Evolutionary conservation across 768 basidiomycete species (phyloP), one percentile per base, ranked within the genome.

Genomic region (Kwoniella dejecticola): DNA sequence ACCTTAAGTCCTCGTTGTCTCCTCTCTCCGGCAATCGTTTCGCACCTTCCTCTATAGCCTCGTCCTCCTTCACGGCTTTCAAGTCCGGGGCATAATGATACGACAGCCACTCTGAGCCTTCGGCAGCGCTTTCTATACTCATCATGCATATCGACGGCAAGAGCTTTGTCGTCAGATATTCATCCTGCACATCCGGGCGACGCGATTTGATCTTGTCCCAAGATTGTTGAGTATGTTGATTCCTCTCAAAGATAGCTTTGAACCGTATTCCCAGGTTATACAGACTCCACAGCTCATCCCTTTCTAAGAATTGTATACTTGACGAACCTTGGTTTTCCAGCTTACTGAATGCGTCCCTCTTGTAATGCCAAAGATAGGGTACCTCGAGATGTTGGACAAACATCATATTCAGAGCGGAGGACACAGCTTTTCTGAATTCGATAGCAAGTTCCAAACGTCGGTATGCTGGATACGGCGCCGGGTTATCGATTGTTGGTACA

Each of bases 301-400:
- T 82, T 66, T 79, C 84, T 60, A 99, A 84, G 29, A 97, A 85
- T 33, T 70, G 68, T 1, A 69, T 64, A 7, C 62, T 60, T 24
- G 47, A 58, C 30, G 61, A 55, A 21, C 73, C 73, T 27, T 69
- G 62, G 44, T 72, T 57, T 45, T 75, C 73, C 52, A 75, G 40
- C 3, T 67, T 60, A 46, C 87, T 86, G 70, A 98, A 88, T 72
- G 90, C 88, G 77, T 99, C 96, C 36, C 90, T 85, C 71, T 90
- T 90, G 82, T 97, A 91, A 17, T 87, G 86, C 89, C 89, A 96
- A 64, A 98, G 87, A 79, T 92, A 94, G 0, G 96, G 92, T 6
- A 97, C 94, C 77, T 99, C 96, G 66, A 89, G 88, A 69, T 90
- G 86, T 42, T 91, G 86, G 50, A 91, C 79, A 79, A 98, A 94